Evolutionary conservation across 306 rosid genomes (phyloP).

Genomic region (Bauhinia variegata): DNA sequence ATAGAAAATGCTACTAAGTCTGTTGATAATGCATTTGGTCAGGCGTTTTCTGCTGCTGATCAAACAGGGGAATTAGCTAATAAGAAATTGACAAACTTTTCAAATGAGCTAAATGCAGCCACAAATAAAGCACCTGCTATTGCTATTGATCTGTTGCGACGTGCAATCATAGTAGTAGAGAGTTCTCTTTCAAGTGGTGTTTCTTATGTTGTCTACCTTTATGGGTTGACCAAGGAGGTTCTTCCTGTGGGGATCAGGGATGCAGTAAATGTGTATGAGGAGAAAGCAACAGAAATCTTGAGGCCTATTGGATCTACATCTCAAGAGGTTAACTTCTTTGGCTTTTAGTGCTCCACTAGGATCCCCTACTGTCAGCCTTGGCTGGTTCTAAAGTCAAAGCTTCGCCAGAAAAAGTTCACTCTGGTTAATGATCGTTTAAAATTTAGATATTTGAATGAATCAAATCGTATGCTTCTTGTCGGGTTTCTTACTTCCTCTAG

Average conservation of each 20-base stretch:
- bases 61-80: slow-evolving; percentile 65
- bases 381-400: slow-evolving; percentile 8
- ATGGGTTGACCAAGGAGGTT: slow-evolving; percentile 73
- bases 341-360: slow-evolving; percentile 21
- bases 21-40: slow-evolving; percentile 54
- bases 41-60: slow-evolving; percentile 62
- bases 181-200: slow-evolving; percentile 66
- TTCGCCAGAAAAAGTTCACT: slow-evolving; percentile 4
- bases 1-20: slow-evolving; percentile 55
- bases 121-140: slow-evolving; percentile 56
- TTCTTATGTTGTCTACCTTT: slow-evolving; percentile 63
- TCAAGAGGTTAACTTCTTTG: slow-evolving; percentile 56
- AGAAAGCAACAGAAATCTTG: slow-evolving; percentile 59
- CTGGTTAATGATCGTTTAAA: slow-evolving; percentile 20
- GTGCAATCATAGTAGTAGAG: slow-evolving; percentile 59
- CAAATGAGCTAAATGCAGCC: slow-evolving; percentile 62
- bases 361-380: slow-evolving; percentile 25
- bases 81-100: slow-evolving; percentile 53
- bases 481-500: slow-evolving; percentile 10
- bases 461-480: slow-evolving; percentile 12
- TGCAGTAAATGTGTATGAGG: slow-evolving; percentile 66
- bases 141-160: slow-evolving; percentile 68
- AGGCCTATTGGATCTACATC: slow-evolving; percentile 63
- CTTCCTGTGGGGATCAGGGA: slow-evolving; percentile 73
- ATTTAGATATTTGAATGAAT: slow-evolving; percentile 16